phyloP scores from a whole-genome alignment of 352 stramenopile genomes.

The Globisporangium lucens region DNA sequence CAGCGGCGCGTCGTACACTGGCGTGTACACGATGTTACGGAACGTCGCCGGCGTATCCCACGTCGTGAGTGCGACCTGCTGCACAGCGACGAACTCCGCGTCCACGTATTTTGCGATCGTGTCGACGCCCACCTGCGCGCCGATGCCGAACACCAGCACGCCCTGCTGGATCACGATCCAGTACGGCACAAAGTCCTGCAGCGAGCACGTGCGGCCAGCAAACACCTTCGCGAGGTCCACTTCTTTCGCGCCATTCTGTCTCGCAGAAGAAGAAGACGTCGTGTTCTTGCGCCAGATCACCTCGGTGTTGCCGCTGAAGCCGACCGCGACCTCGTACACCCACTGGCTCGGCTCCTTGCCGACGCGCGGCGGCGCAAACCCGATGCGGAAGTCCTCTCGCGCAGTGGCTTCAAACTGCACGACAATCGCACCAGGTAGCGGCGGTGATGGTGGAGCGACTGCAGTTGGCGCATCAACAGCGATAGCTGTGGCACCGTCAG shows the following conservation, averaged over 20 bases:
- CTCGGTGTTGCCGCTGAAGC: constrained; percentile 74
- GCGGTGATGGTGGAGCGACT: neutral
- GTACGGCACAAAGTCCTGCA: constrained; percentile 61
- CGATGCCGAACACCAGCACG: constrained; percentile 48
- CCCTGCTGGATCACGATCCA: constrained; percentile 58
- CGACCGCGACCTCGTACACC: constrained; percentile 63
- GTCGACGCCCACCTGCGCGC: constrained; percentile 48
- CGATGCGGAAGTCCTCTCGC: constrained; percentile 66
- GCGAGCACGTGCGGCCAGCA: constrained; percentile 60
- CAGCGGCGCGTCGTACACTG: constrained; percentile 31
- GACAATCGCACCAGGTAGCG: constrained; percentile 36
- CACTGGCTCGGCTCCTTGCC: constrained; percentile 30
- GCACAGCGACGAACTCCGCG: constrained; percentile 30
- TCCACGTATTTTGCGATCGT: constrained; percentile 53
- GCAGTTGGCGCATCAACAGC: neutral
- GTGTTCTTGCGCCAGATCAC: constrained; percentile 60
- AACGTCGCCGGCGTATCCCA: constrained; percentile 59
- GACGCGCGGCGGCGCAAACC: constrained; percentile 38
- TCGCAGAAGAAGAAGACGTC: neutral
- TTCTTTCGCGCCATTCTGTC: constrained; percentile 26
- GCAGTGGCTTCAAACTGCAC: constrained; percentile 67
- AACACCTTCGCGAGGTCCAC: constrained; percentile 61
- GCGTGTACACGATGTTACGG: constrained; percentile 39
- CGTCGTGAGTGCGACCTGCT: constrained; percentile 56
- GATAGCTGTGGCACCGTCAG: neutral